These are phyloP conservation scores for Zymoseptoria ardabiliae DNA, from an alignment of 2,329 filamentous ascomycete species.

Conservation along the genomic window DNA sequence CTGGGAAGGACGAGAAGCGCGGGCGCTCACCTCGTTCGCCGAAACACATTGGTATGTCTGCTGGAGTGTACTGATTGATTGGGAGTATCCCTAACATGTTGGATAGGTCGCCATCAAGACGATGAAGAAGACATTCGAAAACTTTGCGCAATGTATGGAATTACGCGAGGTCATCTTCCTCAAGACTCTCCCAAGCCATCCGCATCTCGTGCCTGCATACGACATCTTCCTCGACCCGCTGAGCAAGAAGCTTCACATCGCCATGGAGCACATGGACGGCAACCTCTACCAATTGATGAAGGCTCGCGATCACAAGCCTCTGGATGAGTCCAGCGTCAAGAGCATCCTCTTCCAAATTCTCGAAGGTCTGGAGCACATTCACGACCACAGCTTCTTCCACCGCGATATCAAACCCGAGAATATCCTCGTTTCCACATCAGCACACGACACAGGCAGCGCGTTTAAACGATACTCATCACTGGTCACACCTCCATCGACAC, in stretches of 20 bases:
- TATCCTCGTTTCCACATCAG: constrained; percentile 89
- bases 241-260: constrained; percentile 93
- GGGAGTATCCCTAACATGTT: background rate
- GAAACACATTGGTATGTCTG: constrained; percentile 78
- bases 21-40: constrained; percentile 77
- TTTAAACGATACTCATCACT: constrained; percentile 90
- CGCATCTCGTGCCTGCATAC: constrained; percentile 89
- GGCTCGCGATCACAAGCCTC: constrained; percentile 85
- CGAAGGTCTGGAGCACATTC: constrained; percentile 91
- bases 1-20: constrained; percentile 86
- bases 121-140: constrained; percentile 99
- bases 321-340: constrained; percentile 89
- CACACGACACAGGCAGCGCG: constrained; percentile 71
- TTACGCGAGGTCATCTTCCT: constrained; percentile 96
- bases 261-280: constrained; percentile 99
- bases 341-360: constrained; percentile 97
- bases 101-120: constrained; percentile 93
- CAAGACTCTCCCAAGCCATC: constrained; percentile 76
- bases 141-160: constrained; percentile 81
- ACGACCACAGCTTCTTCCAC: constrained; percentile 95
- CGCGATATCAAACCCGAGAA: constrained; percentile 99
- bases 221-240: constrained; percentile 97
- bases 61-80: background rate
- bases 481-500: constrained; percentile 90
- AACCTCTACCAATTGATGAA: constrained; percentile 99